These are phyloP conservation scores for Populus tomentosa DNA, from an alignment of 441 rosid species.

Conservation along the genomic window DNA sequence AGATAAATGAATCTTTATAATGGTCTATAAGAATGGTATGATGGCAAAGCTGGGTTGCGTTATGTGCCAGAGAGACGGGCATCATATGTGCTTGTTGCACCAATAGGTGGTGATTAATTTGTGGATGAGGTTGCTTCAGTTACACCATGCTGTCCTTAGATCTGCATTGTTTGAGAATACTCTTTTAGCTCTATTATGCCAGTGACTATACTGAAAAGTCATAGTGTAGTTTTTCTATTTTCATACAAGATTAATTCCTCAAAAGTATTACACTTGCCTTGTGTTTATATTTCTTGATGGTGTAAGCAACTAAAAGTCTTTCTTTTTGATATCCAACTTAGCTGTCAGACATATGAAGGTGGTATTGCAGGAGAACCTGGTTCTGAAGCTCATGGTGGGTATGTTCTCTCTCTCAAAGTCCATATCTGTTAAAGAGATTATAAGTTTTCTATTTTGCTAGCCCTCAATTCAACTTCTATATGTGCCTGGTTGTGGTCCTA, in stretches of 20 bases:
- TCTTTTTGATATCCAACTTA: conserved; percentile 27
- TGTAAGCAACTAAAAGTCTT: conserved; percentile 15
- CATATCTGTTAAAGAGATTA: background rate
- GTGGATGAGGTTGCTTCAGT: background rate
- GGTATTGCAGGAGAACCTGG: conserved; percentile 96
- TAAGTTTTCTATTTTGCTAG: background rate
- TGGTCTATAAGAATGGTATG: background rate
- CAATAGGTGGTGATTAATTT: background rate
- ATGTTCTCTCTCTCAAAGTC: conserved; percentile 29
- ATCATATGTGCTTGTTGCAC: background rate
- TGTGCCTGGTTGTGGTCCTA: background rate
- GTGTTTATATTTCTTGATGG: conserved; percentile 5
- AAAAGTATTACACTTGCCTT: background rate
- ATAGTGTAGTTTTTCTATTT: background rate
- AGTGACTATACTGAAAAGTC: background rate
- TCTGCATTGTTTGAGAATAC: background rate
- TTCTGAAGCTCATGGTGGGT: conserved; percentile 99
- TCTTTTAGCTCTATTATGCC: background rate
- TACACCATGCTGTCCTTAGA: background rate
- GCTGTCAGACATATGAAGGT: conserved; percentile 98
- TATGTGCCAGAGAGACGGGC: background rate
- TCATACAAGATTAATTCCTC: background rate
- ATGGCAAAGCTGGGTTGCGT: background rate
- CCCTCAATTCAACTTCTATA: background rate
- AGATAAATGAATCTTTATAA: background rate